Conservation (phyloP, 306 rosid species). For the Vachellia collinsii region DNA sequence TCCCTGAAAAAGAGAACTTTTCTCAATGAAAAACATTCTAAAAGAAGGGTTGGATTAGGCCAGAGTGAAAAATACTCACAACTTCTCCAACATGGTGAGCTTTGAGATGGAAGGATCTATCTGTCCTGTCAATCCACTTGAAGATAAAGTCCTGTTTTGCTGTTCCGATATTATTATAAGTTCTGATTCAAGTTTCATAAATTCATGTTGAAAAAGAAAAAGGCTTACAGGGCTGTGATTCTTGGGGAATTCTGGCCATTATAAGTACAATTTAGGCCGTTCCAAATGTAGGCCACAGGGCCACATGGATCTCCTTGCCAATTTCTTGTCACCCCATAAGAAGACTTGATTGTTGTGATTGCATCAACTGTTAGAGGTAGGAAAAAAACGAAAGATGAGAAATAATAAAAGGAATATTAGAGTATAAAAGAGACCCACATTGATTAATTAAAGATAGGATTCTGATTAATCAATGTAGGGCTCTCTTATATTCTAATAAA, state of each 20-base stretch:
- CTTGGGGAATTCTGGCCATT: slow-evolving; percentile 32
- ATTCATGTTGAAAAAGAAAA: neutral
- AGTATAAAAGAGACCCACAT: too few relatives aligned
- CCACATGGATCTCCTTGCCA: slow-evolving; percentile 69
- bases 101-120: slow-evolving; percentile 40
- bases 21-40: too few relatives aligned
- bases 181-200: neutral
- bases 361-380: slow-evolving; percentile 57
- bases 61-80: slow-evolving; percentile 39
- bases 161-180: neutral
- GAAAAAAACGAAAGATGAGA: too few relatives aligned
- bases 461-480: too few relatives aligned
- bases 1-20: neutral
- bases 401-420: too few relatives aligned
- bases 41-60: neutral
- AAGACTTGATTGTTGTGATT: slow-evolving; percentile 48
- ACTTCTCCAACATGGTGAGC: slow-evolving; percentile 44
- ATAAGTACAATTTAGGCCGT: slow-evolving; percentile 50
- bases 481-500: too few relatives aligned
- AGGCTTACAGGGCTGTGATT: slow-evolving; percentile 51
- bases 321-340: slow-evolving; percentile 47
- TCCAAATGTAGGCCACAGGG: slow-evolving; percentile 50
- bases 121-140: slow-evolving; percentile 50
- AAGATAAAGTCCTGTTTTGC: slow-evolving; percentile 49
- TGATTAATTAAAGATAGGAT: too few relatives aligned